Evolutionary conservation across 2,329 filamentous ascomycete species (phyloP), one percentile per base, ranked within the genome.

Genomic region (Cercospora citrullina): DNA sequence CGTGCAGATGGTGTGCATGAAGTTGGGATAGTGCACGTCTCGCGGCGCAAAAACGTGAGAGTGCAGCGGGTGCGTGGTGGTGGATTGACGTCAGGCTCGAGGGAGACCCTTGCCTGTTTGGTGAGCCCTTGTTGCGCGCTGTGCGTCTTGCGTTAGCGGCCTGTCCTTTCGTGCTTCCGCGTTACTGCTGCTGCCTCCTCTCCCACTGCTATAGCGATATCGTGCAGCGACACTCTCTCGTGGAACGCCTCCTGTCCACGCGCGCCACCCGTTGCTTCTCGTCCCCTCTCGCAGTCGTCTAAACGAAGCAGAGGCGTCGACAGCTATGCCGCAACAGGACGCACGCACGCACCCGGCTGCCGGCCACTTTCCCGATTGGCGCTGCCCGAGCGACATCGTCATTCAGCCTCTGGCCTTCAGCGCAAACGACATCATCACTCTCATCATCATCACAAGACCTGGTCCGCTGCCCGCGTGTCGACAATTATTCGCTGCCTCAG

Each of bases 351-450:
- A 58, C 53, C 36, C 53, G 53, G 26, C 53, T 10, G 21, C 53
- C 53, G 53, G 53, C 53, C 53, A 58, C 30, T 33, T 16, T 18
- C 53, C 53, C 53, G 53, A 58, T 30, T 30, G 53, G 53, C 53
- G n/a, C 53, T 26, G 53, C n/a, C 21, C 33, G 30, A 12, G 30
- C 33, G n/a, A 33, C 9, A 21, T 59, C 57, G 57, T 59, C 57
- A 59, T 59, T 21, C 57, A 21, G 28, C 57, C 42, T 48, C 42
- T 18, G 42, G 45, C 45, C 18, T 9, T 51, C 45, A 14, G 45
- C 45, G 45, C 45, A 51, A 39, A 60, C 57, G 57, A 60, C 57
- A 59, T 59, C 57, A 59, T 59, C 57, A 23, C 30, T 21, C 26
- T 14, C 30, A 31, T 33, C 57, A 33, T 30, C 57, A 33, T 21